These are phyloP conservation scores for Axilococcus clingmanii DNA, from an alignment of 139 green algal genomes.

Conservation along the genomic window DNA sequence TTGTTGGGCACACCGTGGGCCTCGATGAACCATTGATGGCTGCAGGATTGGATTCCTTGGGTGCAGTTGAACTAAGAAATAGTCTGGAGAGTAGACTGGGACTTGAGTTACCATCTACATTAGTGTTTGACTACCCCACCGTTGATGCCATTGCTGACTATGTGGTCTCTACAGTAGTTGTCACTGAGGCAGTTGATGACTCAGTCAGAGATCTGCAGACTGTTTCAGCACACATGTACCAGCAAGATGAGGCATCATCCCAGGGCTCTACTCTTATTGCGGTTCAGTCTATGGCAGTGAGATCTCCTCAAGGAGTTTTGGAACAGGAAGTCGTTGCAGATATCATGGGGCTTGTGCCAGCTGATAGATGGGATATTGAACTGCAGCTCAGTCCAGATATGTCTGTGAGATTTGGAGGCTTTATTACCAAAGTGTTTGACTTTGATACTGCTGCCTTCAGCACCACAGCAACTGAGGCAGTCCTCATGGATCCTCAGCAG, in stretches of 20 bases:
- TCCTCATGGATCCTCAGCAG: conserved; percentile 64
- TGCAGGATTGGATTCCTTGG: conserved; percentile 65
- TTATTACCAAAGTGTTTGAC: background rate
- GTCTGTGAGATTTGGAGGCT: conserved; percentile 7
- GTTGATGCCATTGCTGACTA: conserved; percentile 8
- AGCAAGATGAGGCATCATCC: conserved; percentile 39
- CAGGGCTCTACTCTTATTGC: background rate
- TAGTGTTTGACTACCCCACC: conserved; percentile 79
- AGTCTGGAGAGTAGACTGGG: conserved; percentile 25
- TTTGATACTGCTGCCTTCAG: conserved; percentile 59
- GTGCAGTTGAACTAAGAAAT: conserved; percentile 69
- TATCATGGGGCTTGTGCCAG: background rate
- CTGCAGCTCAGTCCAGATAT: conserved; percentile 9
- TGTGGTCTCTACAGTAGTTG: background rate
- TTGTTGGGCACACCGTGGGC: conserved; percentile 12
- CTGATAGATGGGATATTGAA: conserved; percentile 10
- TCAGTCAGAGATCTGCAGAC: background rate
- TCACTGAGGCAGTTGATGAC: background rate
- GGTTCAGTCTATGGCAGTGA: conserved; percentile 2
- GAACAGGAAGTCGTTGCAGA: background rate
- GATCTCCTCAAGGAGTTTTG: background rate
- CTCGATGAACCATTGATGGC: conserved; percentile 57
- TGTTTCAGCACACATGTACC: conserved; percentile 51
- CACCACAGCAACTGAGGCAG: conserved; percentile 36
- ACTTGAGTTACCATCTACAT: conserved; percentile 24